Base-by-base conservation (phyloP, 2,329 filamentous ascomycete genomes). In the Epicoccum sorghinum region DNA sequence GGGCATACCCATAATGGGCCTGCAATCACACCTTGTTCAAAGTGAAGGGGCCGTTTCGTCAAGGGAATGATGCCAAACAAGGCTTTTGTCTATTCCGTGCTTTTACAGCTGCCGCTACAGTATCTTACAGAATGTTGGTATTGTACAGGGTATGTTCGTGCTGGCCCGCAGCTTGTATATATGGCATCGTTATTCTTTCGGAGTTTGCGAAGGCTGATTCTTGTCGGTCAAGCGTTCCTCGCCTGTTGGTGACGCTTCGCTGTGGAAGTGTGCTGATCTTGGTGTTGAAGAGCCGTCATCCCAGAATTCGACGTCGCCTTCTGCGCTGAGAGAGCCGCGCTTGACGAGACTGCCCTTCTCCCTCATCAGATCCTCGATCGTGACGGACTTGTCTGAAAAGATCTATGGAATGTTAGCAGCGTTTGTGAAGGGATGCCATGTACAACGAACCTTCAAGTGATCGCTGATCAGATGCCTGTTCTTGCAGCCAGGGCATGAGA, bases 261-360 rank as follows among this genome's bases (percentile, higher is more conserved):
- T 58, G 25, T 71, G 66, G 50, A 73, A 74, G 8, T 70, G 65
- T 23, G 72, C 62, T 2, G 72, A 73, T 23, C 72, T 68, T 38
- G 68, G 63, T 4, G 72, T 74, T 7, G 62, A 61, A 12, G 78
- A 77, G 13, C 87, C 86, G 61, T 96, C 90, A 27, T 90, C 88
- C 89, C 92, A 96, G 64, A 97, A 95, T 74, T 98, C 93, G 42
- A 97, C 78, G 71, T 96, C 90, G n/a, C 91, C 91, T 62, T 93
- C 87, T 61, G 86, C 84, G 46, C 89, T 86, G 29, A 93, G 70
- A 25, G 83, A 85, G 14, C 90, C 89, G 57, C 85, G 85, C 79
- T 88, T 90, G 55, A 93, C 83, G 1, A 90, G 76, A 60, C 86
- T 83, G 4, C 93, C 93, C 69, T 89, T 89, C 61, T 91, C 86